A percentile compares a stretch with the other conserved stretches of the same genome.
These are phyloP conservation scores for Corchorus capsularis DNA, from an alignment of 345 rosid genomes.

Conservation along the genomic window DNA sequence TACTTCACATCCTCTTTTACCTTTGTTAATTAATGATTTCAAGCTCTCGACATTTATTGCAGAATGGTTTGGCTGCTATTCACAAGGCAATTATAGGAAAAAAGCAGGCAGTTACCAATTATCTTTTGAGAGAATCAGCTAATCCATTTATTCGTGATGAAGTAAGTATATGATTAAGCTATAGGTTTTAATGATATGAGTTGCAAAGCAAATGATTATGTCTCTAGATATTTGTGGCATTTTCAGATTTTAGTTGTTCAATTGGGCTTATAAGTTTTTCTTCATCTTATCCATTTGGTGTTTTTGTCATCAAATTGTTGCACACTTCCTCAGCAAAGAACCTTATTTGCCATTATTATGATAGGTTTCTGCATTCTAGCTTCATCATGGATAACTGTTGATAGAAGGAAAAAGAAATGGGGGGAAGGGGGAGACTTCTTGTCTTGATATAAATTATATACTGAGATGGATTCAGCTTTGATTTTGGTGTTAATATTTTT, in stretches of 20 bases:
- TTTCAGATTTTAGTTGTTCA: neutral
- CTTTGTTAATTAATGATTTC: constrained; percentile 17
- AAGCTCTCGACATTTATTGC: constrained; percentile 22
- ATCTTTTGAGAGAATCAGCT: constrained; percentile 89
- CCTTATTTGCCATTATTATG: neutral
- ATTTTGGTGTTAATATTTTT: constrained; percentile 8
- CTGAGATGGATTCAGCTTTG: neutral
- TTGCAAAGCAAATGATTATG: neutral
- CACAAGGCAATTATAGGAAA: constrained; percentile 82
- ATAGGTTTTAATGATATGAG: neutral
- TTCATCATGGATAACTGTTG: constrained; percentile 1
- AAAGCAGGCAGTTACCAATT: constrained; percentile 81
- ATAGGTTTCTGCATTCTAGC: neutral
- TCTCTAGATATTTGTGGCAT: neutral
- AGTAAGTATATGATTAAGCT: constrained; percentile 38
- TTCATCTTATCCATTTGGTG: neutral
- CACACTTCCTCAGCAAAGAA: neutral
- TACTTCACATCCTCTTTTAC: neutral
- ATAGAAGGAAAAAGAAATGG: neutral
- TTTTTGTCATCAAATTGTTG: constrained; percentile 1
- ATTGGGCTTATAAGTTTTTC: neutral
- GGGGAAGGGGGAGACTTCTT: too few relatives aligned
- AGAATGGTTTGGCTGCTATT: constrained; percentile 85
- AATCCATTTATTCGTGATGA: constrained; percentile 77
- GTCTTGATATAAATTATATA: neutral